Conservation (phyloP, 257 asterid genomes). For the Cordia subcordata region DNA sequence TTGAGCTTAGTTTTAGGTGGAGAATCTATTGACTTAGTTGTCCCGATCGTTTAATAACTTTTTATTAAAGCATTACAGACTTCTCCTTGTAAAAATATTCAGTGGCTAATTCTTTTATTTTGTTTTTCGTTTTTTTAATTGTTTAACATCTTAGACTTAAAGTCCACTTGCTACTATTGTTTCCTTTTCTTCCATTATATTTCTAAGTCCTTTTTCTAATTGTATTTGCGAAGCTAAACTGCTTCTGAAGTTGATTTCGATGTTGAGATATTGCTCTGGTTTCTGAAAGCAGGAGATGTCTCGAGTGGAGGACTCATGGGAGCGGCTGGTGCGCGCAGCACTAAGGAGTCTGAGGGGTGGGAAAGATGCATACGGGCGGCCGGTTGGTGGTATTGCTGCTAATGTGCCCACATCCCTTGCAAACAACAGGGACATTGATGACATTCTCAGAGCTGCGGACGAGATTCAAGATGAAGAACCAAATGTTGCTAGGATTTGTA, state of each 20-base stretch:
- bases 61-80: not conserved
- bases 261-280: not conserved
- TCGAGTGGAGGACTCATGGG: constrained; percentile 90
- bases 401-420: constrained; percentile 92
- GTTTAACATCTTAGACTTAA: not conserved
- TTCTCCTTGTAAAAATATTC: not conserved
- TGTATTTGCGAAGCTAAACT: not conserved
- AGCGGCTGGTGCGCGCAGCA: constrained; percentile 89
- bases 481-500: constrained; percentile 74
- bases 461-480: constrained; percentile 94
- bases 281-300: constrained; percentile 60
- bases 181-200: not conserved
- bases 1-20: not conserved
- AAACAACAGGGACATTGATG: constrained; percentile 79
- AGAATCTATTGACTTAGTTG: not conserved
- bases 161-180: not conserved
- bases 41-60: not conserved
- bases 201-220: too few species aligned
- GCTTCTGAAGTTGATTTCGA: not conserved
- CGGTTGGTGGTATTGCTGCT: constrained; percentile 74
- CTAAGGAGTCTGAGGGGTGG: constrained; percentile 62
- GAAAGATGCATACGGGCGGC: constrained; percentile 43
- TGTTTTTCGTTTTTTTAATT: not conserved
- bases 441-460: constrained; percentile 90
- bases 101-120: not conserved